A percentile compares a stretch with the other conserved stretches of the same genome.
Evolutionary conservation across 257 asterid genomes (phyloP).

Genomic region (Cruciata laevipes): DNA sequence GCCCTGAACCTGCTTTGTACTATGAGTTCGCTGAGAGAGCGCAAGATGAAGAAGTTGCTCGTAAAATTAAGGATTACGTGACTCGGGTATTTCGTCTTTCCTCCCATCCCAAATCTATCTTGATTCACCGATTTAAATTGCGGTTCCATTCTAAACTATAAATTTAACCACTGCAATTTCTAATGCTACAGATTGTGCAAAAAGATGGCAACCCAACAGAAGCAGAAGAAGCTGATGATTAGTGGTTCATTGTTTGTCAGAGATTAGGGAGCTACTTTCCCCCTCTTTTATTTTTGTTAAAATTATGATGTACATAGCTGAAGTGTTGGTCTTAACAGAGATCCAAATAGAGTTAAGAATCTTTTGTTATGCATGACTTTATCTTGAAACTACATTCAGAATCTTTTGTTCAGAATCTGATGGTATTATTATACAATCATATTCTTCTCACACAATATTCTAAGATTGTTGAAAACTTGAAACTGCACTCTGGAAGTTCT

Average conservation of each 20-base stretch:
- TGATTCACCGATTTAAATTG: background rate
- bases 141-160: background rate
- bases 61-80: conserved; percentile 50
- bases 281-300: background rate
- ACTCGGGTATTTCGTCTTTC: conserved; percentile 39
- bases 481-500: no score
- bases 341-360: background rate
- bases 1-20: conserved; percentile 64
- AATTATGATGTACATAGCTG: background rate
- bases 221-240: conserved; percentile 42
- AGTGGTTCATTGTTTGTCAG: conserved; percentile 1
- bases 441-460: background rate
- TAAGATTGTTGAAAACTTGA: background rate
- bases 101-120: background rate
- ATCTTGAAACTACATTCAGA: no score
- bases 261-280: background rate
- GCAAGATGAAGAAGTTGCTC: conserved; percentile 44
- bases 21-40: conserved; percentile 98
- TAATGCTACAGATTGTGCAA: conserved; percentile 61
- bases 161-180: conserved; percentile 2
- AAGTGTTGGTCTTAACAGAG: background rate
- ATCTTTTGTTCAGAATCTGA: no score
- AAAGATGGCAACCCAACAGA: conserved; percentile 31
- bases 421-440: no score
- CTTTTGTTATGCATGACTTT: background rate